Conservation (phyloP, 805 yeast genomes). For the Metschnikowia amazonensis region DNA sequence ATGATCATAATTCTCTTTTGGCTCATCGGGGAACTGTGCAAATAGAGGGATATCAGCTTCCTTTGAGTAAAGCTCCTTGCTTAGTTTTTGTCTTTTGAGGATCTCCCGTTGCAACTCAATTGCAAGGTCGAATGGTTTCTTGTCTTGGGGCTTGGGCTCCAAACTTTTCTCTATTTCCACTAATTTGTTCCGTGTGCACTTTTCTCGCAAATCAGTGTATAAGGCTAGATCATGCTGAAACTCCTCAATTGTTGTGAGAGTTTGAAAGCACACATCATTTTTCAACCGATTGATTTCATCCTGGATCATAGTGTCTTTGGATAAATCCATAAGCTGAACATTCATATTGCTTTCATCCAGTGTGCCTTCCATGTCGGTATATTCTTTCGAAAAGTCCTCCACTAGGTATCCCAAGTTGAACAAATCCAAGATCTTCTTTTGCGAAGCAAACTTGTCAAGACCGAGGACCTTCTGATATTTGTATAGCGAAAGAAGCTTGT, state of each 20-base stretch:
- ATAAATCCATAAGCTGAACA: constrained; percentile 20
- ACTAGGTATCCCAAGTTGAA: constrained; percentile 33
- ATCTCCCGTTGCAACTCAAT: constrained; percentile 28
- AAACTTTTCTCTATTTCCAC: constrained; percentile 1
- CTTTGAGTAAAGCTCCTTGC: constrained; percentile 17
- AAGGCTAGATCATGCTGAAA: constrained; percentile 15
- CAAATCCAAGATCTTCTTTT: constrained; percentile 24
- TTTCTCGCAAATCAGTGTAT: constrained; percentile 15
- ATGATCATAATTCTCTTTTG: constrained; percentile 16
- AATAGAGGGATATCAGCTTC: constrained; percentile 23
- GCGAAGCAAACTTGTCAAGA: constrained; percentile 27
- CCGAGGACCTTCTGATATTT: constrained; percentile 24
- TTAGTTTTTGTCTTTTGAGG: constrained; percentile 19
- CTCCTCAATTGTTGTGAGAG: constrained; percentile 30
- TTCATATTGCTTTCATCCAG: constrained; percentile 9
- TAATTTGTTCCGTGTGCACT: constrained; percentile 9
- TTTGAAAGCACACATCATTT: constrained; percentile 39
- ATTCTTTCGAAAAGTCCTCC: constrained; percentile 24
- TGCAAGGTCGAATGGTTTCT: constrained; percentile 20
- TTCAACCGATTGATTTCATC: constrained; percentile 38
- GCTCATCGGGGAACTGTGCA: constrained; percentile 15
- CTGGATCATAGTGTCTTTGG: constrained; percentile 34
- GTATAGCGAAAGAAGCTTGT: constrained; percentile 25
- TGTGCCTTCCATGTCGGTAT: constrained; percentile 9
- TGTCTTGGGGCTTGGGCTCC: not conserved